Percentiles rank a stretch among this genome's conserved stretches.
Evolutionary conservation across 805 yeast species (phyloP).

Genomic region (Cyberlindnera amylophila): DNA sequence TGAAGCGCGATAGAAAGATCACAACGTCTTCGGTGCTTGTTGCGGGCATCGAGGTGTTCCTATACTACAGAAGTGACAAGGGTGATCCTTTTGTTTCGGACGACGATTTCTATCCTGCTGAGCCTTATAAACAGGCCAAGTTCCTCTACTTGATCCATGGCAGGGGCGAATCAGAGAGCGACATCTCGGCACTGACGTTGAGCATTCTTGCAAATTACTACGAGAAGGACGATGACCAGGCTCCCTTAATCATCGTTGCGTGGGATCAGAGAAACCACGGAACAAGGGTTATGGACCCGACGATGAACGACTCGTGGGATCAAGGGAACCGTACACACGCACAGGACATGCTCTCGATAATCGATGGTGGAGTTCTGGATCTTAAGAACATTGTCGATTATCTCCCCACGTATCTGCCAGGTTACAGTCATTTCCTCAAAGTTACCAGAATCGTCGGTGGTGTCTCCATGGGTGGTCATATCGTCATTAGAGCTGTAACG

Average conservation of each 20-base stretch:
- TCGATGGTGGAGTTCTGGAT: conserved; percentile 21
- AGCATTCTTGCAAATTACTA: conserved; percentile 8
- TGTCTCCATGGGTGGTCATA: conserved; percentile 27
- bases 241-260: conserved; percentile 14
- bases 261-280: conserved; percentile 27
- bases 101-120: no score
- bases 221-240: neutral
- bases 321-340: conserved; percentile 20
- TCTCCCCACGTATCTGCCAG: conserved; percentile 15
- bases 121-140: no score
- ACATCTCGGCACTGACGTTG: conserved; percentile 2
- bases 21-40: neutral
- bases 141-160: conserved; percentile 13
- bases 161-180: neutral
- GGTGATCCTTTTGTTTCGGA: conserved; percentile 8
- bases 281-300: conserved; percentile 5
- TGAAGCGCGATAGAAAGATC: no score
- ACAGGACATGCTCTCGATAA: conserved; percentile 18
- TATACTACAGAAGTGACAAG: conserved; percentile 4
- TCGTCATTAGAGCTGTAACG: conserved; percentile 15
- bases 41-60: conserved; percentile 12
- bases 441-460: conserved; percentile 15
- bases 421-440: neutral
- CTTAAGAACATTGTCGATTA: conserved; percentile 19
- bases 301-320: conserved; percentile 14